Evolutionary conservation across 2,329 filamentous ascomycete species (phyloP), one percentile per base, ranked within the genome.

Genomic region (Exophiala xenobiotica): DNA sequence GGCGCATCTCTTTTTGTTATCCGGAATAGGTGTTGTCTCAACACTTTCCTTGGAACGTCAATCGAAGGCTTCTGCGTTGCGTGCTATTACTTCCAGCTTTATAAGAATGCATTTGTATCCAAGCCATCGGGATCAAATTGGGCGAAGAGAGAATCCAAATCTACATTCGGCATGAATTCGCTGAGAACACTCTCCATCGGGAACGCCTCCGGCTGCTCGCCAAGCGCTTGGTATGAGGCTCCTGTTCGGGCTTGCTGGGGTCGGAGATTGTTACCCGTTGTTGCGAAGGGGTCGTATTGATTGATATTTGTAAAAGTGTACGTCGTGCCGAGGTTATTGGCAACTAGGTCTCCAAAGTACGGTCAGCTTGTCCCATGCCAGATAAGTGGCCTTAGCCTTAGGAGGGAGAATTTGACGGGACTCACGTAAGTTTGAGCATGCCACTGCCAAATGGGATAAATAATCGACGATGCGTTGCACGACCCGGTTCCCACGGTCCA

Each of bases 401-500:
- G 18, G 6, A 4, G 18, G 11, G 8, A 8, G 6, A 6, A 4
- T 14, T 9, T 4, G 12, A 4, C n/a, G 4, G 8, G 27, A 35
- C 31, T 14, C 12, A 35, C 31, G 8, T 16, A 35, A 14, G 8
- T 16, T 35, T 5, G 18, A 16, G 18, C n/a, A 12, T 5, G 31
- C 31, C 12, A 35, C 6, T 2, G 45, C 33, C 14, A 48, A 24
- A 22, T 48, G 45, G 9, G 45, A 48, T 18, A 48, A 19, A 41
- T 48, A 48, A 35, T 40, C 45, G 45, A 48, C 35, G 16, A 26
- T 19, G 23, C 45, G 45, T 16, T 48, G 22, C 2, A 48, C 45
- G 22, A 48, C 45, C 3, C 42, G 46, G 19, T 54, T 54, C 31
- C 46, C 51, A 4, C 26, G 39, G 51, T 54, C 51, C 3, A 54